Base-by-base conservation (phyloP, 768 basidiomycete species). In the Tubosaeta sp. region DNA sequence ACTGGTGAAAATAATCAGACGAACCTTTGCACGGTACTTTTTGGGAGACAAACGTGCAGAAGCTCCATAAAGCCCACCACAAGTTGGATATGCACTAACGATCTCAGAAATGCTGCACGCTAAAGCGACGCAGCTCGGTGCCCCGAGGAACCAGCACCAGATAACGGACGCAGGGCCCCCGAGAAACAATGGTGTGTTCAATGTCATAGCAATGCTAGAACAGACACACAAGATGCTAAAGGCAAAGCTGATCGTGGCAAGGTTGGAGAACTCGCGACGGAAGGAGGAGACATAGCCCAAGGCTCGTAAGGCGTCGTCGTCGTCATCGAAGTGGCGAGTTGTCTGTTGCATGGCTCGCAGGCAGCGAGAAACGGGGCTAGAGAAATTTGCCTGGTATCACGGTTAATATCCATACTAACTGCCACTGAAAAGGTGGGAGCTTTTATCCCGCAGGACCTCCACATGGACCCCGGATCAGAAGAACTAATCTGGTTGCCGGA, bases 201-300 rank as follows among this genome's bases (percentile, higher is more conserved):
- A 66, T 4, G 71, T 71, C 38, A 55, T 68, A 14, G 71, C 71
- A 11, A 72, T 61, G 14, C 68, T 65, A 7, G 71, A 67, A 44
- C 65, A 69, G 25, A 73, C 59, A 16, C 69, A 65, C 71, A 71
- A 60, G 54, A 71, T 68, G 44, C 61, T 65, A 46, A 64, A 69
- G 3, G 67, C 60, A 27, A 63, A 72, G 54, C 65, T 61, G 43
- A 67, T 64, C 33, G 70, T 71, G 12, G 65, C 63, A 25, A 74
- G 60, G 44, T 68, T 74, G 43, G 72, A 67, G 50, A 78, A 78
- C 62, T 78, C 77, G 27, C 75, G 65, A 8, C 63, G 65, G 59
- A 78, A 77, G 27, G 69, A 61, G 1, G 70, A 64, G 27, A 46
- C 58, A 41, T 67, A 67, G 27, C 66, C 66, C 57, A 69, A 37